These are phyloP conservation scores for Fusarium sp. DNA, from an alignment of 2,329 filamentous ascomycete genomes.

Conservation along the genomic window DNA sequence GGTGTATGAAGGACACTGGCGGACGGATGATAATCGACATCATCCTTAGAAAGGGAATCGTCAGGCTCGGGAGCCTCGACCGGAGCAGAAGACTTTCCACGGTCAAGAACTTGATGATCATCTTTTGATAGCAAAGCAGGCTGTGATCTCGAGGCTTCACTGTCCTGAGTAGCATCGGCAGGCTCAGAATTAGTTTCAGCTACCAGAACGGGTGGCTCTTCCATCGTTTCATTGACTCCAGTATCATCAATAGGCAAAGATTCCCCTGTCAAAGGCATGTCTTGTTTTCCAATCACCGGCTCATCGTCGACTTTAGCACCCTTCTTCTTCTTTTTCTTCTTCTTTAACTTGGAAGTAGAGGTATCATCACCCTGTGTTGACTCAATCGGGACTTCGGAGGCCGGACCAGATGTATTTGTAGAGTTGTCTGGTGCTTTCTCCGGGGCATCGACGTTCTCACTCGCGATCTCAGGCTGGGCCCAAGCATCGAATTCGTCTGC, in stretches of 20 bases:
- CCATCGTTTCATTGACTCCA: constrained; percentile 6
- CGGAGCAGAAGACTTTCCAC: constrained; percentile 3
- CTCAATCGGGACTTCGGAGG: constrained; percentile 11
- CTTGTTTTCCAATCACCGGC: constrained; percentile 16
- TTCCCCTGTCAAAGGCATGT: constrained; percentile 8
- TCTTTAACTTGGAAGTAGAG: constrained; percentile 37
- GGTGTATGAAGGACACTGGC: constrained; percentile 12
- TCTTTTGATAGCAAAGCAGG: constrained; percentile 2
- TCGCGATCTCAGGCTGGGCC: constrained; percentile 17
- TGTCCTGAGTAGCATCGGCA: background rate
- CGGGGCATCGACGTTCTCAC: background rate
- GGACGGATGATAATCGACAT: constrained; percentile 17
- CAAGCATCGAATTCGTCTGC: constrained; percentile 38
- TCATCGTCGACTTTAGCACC: constrained; percentile 28
- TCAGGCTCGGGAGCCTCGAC: constrained; percentile 6
- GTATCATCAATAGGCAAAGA: background rate
- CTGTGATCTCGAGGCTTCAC: background rate
- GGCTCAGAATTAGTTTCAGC: background rate
- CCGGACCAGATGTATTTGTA: constrained; percentile 9
- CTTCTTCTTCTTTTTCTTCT: constrained; percentile 50
- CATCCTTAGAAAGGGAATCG: constrained; percentile 21
- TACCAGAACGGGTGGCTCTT: background rate
- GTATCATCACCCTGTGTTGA: constrained; percentile 20
- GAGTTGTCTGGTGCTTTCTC: constrained; percentile 15
- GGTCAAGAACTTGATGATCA: background rate